phyloP scores from a whole-genome alignment of 2,329 filamentous ascomycete species.

The Alternaria brassicae region DNA sequence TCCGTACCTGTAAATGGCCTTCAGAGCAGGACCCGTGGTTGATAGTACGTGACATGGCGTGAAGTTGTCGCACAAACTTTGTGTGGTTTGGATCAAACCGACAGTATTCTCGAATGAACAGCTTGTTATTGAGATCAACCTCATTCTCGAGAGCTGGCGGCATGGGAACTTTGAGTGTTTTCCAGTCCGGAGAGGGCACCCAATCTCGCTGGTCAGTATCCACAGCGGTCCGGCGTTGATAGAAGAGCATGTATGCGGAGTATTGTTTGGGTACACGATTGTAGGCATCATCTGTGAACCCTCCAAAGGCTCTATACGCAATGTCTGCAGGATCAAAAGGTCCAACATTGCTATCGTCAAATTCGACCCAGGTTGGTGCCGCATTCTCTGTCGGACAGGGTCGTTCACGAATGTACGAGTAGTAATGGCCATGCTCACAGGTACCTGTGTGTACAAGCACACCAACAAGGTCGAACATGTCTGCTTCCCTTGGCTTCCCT shows the following conservation, averaged over 20 bases:
- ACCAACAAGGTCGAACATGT: conserved; percentile 92
- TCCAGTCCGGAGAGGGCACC: conserved; percentile 50
- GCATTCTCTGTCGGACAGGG: conserved; percentile 60
- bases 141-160: conserved; percentile 57
- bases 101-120: conserved; percentile 77
- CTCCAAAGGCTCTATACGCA: conserved; percentile 74
- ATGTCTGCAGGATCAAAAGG: conserved; percentile 77
- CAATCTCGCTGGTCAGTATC: conserved; percentile 45
- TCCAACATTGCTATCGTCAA: conserved; percentile 87
- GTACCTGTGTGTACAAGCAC: conserved; percentile 92
- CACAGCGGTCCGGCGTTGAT: conserved; percentile 78
- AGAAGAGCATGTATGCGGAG: conserved; percentile 98
- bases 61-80: conserved; percentile 68
- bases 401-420: conserved; percentile 89
- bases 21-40: conserved; percentile 59
- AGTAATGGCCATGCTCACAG: conserved; percentile 95
- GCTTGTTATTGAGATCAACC: conserved; percentile 75
- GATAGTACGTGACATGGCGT: conserved; percentile 63
- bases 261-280: conserved; percentile 42
- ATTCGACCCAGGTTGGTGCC: conserved; percentile 77
- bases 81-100: conserved; percentile 77
- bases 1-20: conserved; percentile 45
- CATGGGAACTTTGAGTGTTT: conserved; percentile 58
- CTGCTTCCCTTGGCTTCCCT: conserved; percentile 63
- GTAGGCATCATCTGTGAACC: conserved; percentile 45